Evolutionary conservation across 805 yeast species (phyloP).

Genomic region (Cyberlindnera galapagoensis): DNA sequence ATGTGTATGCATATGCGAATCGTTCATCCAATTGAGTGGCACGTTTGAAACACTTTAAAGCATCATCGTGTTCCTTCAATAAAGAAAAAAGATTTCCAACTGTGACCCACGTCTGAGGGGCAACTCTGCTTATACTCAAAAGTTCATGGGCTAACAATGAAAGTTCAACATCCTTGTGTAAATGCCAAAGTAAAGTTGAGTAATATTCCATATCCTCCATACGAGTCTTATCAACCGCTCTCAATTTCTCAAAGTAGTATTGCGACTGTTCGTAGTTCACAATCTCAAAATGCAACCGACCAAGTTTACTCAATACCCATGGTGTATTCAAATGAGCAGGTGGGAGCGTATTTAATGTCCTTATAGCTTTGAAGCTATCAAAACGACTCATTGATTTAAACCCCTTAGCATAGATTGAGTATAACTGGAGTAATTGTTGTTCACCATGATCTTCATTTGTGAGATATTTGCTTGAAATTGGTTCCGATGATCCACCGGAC

Average conservation of each 20-base stretch:
- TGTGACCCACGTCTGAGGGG: slow-evolving; percentile 87
- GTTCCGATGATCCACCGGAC: slow-evolving; percentile 3
- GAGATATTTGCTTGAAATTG: slow-evolving; percentile 9
- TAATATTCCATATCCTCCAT: slow-evolving; percentile 84
- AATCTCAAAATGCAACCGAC: slow-evolving; percentile 78
- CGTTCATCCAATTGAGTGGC: slow-evolving; percentile 62
- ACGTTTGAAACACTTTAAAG: slow-evolving; percentile 78
- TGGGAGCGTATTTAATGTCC: slow-evolving; percentile 60
- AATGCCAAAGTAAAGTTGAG: slow-evolving; percentile 90
- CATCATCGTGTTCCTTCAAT: slow-evolving; percentile 80
- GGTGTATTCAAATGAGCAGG: slow-evolving; percentile 62
- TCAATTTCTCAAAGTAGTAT: slow-evolving; percentile 50
- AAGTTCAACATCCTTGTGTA: slow-evolving; percentile 71
- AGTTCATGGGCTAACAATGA: slow-evolving; percentile 81
- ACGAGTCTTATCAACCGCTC: slow-evolving; percentile 70
- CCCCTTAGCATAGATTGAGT: slow-evolving; percentile 52
- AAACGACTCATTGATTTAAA: slow-evolving; percentile 53
- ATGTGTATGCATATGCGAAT: slow-evolving; percentile 84
- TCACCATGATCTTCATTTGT: slow-evolving; percentile 28
- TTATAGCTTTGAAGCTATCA: slow-evolving; percentile 76
- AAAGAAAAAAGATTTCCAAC: slow-evolving; percentile 86
- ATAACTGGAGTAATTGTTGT: slow-evolving; percentile 39
- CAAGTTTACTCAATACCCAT: slow-evolving; percentile 78
- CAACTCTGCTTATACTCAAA: slow-evolving; percentile 51
- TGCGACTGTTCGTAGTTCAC: slow-evolving; percentile 79